Conservation (phyloP, 169 alveolate species). For the Toxoplasma gondii region DNA sequence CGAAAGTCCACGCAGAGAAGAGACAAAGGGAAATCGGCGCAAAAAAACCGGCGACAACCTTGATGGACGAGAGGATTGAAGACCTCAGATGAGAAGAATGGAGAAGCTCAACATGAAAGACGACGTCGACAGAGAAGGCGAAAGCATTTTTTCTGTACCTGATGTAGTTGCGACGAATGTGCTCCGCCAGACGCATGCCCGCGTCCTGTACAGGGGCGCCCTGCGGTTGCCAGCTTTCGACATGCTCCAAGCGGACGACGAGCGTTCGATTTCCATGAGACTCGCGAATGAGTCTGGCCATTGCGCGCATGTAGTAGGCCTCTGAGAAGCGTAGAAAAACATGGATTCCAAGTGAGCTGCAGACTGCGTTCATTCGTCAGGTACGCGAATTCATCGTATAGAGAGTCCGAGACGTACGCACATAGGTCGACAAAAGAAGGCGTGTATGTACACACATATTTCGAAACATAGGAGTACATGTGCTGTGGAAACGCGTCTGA, state of each 20-base stretch:
- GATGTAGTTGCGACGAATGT: constrained; percentile 51
- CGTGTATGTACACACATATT: too few relatives aligned
- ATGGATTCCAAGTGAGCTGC: not conserved
- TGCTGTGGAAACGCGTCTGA: too few relatives aligned
- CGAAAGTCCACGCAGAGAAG: too few relatives aligned
- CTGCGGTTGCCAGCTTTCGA: constrained; percentile 54
- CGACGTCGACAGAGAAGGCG: not conserved
- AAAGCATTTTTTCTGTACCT: not conserved
- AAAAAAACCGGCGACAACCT: too few relatives aligned
- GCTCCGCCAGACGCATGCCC: constrained; percentile 60
- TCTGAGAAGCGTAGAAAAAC: constrained; percentile 8
- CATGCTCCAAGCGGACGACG: not conserved
- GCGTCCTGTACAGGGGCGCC: constrained; percentile 68
- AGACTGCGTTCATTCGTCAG: not conserved
- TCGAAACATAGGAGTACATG: too few relatives aligned
- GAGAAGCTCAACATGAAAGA: not conserved
- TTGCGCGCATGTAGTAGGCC: constrained; percentile 49
- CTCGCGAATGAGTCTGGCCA: constrained; percentile 24
- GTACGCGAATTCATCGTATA: not conserved
- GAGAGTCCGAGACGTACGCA: not conserved
- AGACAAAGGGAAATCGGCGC: too few relatives aligned
- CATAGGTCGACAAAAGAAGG: too few relatives aligned
- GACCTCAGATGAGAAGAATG: not conserved
- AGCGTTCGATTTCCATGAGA: constrained; percentile 2
- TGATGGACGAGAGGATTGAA: too few relatives aligned